These are phyloP conservation scores for Crucibulum laeve DNA, from an alignment of 768 basidiomycete species.

Conservation along the genomic window DNA sequence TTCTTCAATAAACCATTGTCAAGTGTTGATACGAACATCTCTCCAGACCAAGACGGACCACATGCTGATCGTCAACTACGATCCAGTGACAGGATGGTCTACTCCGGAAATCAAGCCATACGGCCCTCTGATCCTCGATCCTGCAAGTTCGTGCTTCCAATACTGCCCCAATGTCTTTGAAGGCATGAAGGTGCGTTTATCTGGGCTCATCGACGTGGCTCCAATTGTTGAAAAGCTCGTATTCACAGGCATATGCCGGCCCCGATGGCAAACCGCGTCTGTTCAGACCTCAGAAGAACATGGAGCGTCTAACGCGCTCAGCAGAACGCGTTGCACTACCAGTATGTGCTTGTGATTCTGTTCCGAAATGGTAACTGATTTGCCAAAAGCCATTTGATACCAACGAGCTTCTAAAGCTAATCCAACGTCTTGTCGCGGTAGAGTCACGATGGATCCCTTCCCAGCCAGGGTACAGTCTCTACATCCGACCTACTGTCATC, in stretches of 20 bases:
- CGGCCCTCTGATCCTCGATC: constrained; percentile 63
- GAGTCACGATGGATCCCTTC: constrained; percentile 87
- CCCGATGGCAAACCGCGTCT: constrained; percentile 70
- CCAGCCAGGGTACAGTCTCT: constrained; percentile 71
- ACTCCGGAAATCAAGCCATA: constrained; percentile 74
- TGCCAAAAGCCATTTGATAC: constrained; percentile 61
- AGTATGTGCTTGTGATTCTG: constrained; percentile 27
- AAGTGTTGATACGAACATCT: constrained; percentile 2
- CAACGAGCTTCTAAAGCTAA: constrained; percentile 61
- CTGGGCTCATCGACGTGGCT: not conserved
- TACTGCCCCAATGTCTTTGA: constrained; percentile 87
- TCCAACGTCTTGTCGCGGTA: constrained; percentile 66
- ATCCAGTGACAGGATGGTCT: constrained; percentile 64
- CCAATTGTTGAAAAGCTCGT: not conserved
- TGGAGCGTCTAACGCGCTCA: constrained; percentile 73
- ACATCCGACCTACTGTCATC: constrained; percentile 80
- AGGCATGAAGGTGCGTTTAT: constrained; percentile 61
- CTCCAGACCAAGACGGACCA: constrained; percentile 66
- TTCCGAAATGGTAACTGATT: not conserved
- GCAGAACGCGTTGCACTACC: constrained; percentile 72
- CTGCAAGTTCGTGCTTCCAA: constrained; percentile 75
- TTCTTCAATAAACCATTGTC: not conserved
- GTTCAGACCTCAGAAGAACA: constrained; percentile 83
- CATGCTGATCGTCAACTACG: constrained; percentile 68
- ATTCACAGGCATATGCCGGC: constrained; percentile 59